These are phyloP conservation scores for Margaritispora aquatica DNA, from an alignment of 495 filamentous ascomycete genomes.

Conservation along the genomic window DNA sequence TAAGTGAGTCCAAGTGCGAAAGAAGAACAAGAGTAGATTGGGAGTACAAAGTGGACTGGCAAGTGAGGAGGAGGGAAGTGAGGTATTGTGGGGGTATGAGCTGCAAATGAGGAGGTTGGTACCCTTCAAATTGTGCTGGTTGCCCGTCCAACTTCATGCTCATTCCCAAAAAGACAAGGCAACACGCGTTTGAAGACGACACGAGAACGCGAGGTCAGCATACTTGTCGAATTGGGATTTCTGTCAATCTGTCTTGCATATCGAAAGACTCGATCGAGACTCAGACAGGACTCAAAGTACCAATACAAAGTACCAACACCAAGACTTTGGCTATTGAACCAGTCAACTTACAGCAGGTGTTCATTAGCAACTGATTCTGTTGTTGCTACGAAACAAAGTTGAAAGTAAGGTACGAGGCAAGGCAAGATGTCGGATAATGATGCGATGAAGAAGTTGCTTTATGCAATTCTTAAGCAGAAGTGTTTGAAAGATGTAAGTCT, in stretches of 20 bases:
- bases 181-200: not conserved
- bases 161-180: too few relatives aligned
- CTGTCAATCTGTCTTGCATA: not conserved
- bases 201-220: not conserved
- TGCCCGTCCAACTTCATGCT: too few relatives aligned
- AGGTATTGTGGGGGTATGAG: not conserved
- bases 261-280: not conserved
- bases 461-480: constrained; percentile 70
- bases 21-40: too few relatives aligned
- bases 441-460: constrained; percentile 57
- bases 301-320: not conserved
- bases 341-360: too few relatives aligned
- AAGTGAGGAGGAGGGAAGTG: not conserved
- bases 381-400: too few relatives aligned
- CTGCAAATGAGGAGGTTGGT: not conserved
- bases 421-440: constrained; percentile 32
- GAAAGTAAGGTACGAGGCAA: too few relatives aligned
- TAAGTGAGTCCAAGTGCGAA: too few relatives aligned
- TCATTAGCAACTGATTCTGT: too few relatives aligned
- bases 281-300: not conserved
- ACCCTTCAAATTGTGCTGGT: not conserved
- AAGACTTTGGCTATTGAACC: too few relatives aligned
- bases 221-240: not conserved
- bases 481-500: constrained; percentile 65
- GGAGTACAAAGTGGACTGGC: too few relatives aligned